A percentile compares a stretch with the other conserved stretches of the same genome.
Conservation (phyloP, 148 eudicot genomes). For the Arctostaphylos glauca region DNA sequence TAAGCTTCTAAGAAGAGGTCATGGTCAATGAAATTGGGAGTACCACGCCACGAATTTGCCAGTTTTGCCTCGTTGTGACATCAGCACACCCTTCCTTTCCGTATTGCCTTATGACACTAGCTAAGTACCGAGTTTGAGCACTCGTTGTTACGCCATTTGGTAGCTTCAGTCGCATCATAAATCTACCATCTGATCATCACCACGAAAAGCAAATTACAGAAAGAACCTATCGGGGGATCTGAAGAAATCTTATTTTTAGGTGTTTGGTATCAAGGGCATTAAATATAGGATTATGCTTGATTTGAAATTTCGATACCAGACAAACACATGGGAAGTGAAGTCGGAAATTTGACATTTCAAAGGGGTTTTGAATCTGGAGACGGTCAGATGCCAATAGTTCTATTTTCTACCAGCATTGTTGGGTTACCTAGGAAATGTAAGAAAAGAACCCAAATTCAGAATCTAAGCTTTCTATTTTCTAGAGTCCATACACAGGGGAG, state of each 20-base stretch:
- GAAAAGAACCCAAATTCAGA: not conserved
- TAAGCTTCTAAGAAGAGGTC: not conserved
- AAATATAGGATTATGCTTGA: not conserved
- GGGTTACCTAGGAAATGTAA: not conserved
- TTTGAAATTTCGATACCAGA: not conserved
- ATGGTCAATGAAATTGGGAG: not conserved
- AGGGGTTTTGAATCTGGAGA: not conserved
- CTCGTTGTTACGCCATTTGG: conserved; percentile 98
- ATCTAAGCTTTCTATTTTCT: not conserved
- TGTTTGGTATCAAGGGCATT: not conserved
- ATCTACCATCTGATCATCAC: conserved; percentile 79
- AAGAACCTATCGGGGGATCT: not conserved
- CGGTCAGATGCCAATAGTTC: not conserved
- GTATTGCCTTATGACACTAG: conserved; percentile 79
- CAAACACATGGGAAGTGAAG: not conserved
- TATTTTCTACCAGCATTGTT: not conserved
- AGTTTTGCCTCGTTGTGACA: conserved; percentile 93
- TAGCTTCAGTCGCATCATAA: conserved; percentile 97
- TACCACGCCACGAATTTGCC: conserved; percentile 97
- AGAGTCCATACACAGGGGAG: not conserved
- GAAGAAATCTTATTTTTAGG: not conserved
- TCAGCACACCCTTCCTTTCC: conserved; percentile 96
- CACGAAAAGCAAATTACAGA: not conserved
- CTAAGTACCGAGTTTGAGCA: conserved; percentile 83
- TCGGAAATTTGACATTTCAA: not conserved